Evolutionary conservation across 805 yeast species (phyloP), one percentile per base, ranked within the genome.

Genomic region (Lachancea nothofagi): DNA sequence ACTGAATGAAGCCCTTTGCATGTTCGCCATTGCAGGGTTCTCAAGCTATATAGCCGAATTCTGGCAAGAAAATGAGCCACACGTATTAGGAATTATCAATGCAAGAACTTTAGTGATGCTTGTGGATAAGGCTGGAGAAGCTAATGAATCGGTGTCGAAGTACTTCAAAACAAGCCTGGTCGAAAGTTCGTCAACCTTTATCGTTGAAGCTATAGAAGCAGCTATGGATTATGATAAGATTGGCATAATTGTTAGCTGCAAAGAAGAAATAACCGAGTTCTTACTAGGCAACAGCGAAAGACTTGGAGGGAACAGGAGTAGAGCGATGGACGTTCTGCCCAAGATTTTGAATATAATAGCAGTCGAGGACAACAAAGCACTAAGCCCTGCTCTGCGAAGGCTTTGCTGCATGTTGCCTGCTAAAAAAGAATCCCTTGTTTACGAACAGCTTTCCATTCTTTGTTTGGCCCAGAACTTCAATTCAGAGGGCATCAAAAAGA

Each of bases 371-470:
- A 38, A 38, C n/a, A 33, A 14, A 9, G 17, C 29, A n/a, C 17
- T 38, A 15, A 29, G 29, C 7, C 29, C 22, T 10, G 22, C 23
- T 14, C 19, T 38, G 37, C 22, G 29, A 9, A 19, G 9, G 21
- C 23, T 38, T 12, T 14, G 7, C 9, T 12, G 13, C 6, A 15
- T 14, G 8, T 18, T 33, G 12, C 42, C 42, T 4, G 29, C 42
- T 3, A 17, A 21, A 17, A 27, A 33, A 12, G 37, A 31, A n/a
- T 12, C 29, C 4, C 27, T 27, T 9, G 26, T 27, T 8, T 33
- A 33, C 29, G 42, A 38, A 20, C 37, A 24, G 18, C 17, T 38
- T 5, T 26, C 42, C 8, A 32, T 13, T 14, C 14, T 38, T 6
- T 33, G 42, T n/a, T 15, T 18, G n/a, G 33, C 32, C 29, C 32